Percentiles rank a stretch among this genome's conserved stretches.
These are phyloP conservation scores for Phytopythium aichiense DNA, from an alignment of 352 stramenopile genomes.

Conservation along the genomic window DNA sequence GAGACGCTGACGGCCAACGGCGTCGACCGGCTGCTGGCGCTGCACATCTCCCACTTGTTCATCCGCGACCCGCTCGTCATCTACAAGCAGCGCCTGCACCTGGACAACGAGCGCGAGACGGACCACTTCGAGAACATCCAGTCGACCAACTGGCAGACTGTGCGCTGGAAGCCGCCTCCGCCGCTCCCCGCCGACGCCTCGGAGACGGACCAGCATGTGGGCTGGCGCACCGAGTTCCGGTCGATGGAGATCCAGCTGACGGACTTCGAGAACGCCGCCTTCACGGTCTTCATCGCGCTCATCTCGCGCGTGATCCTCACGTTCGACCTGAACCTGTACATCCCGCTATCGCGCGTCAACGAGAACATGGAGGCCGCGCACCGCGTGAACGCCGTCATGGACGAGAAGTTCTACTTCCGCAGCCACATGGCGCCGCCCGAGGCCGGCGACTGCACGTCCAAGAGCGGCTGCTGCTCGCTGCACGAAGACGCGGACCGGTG, in stretches of 20 bases:
- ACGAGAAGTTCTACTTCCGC: constrained; percentile 98
- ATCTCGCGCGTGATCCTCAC: constrained; percentile 98
- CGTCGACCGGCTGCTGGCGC: constrained; percentile 94
- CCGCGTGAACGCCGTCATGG: constrained; percentile 90
- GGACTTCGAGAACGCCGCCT: constrained; percentile 99
- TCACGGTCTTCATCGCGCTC: constrained; percentile 98
- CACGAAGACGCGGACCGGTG: constrained; percentile 64
- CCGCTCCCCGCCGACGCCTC: constrained; percentile 35
- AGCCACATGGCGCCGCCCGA: constrained; percentile 91
- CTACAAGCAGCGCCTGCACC: constrained; percentile 86
- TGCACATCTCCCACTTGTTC: constrained; percentile 99
- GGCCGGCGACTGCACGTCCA: constrained; percentile 52
- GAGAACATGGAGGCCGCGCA: constrained; percentile 99
- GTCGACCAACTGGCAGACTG: constrained; percentile 99
- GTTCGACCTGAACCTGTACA: constrained; percentile 99
- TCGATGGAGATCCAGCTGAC: constrained; percentile 99
- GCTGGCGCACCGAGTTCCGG: constrained; percentile 92
- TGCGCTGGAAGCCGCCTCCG: constrained; percentile 99
- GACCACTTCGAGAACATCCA: constrained; percentile 99
- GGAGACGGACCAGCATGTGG: constrained; percentile 49
- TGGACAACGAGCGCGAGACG: constrained; percentile 78
- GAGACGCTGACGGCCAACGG: constrained; percentile 86
- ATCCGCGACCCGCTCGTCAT: constrained; percentile 98
- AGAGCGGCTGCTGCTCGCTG: constrained; percentile 28
- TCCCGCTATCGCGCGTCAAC: constrained; percentile 97